Base-by-base conservation (phyloP, 176 grass and related monocot species). In the Hyparrhenia diplandra region DNA sequence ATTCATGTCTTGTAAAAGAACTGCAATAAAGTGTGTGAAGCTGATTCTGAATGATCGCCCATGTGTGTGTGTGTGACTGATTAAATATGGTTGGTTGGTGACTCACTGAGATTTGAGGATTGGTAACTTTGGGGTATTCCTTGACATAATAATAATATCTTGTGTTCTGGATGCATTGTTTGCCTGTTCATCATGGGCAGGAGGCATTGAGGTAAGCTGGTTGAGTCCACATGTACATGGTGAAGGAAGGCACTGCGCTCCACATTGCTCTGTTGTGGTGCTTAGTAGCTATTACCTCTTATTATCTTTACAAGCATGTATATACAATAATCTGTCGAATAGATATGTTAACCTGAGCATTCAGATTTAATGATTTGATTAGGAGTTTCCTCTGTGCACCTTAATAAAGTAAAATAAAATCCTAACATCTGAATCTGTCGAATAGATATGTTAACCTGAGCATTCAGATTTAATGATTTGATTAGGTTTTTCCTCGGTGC, bases 171-270 rank as follows among this genome's bases (percentile, higher is more conserved):
- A 71, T 81, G 82, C 87, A 77, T 58, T 5, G 6, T 85, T 85
- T 52, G 43, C 73, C 36, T 89, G 45, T 77, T 82, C 64, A 59
- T 73, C 29, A 81, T 47, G 77, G 57, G 68, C 46, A 82, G 65
- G 77, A 85, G 83, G 73, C 65, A 23, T 77, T 20, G 57, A 82
- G 83, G 71, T 85, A 82, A 65, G 77, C 34, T 72, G 77, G 82
- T 70, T 85, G 71, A 85, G 71, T 81, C 75, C 77, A 80, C 55
- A 28, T 77, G 57, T 43, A 81, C 65, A 58, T 85, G 23, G 18
- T 66, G 83, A 89, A 85, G 78, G 83, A 85, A 82, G 83, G 57
- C 78, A 72, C 49, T 66, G 46, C 13, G n/a, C 58, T 6, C 55
- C 46, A 35, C 65, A 47, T 18, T 70, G 52, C 72, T 29, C 14